Evolutionary conservation across 1,139 yeast species (phyloP).

Genomic region (Pneumocystis murina): DNA sequence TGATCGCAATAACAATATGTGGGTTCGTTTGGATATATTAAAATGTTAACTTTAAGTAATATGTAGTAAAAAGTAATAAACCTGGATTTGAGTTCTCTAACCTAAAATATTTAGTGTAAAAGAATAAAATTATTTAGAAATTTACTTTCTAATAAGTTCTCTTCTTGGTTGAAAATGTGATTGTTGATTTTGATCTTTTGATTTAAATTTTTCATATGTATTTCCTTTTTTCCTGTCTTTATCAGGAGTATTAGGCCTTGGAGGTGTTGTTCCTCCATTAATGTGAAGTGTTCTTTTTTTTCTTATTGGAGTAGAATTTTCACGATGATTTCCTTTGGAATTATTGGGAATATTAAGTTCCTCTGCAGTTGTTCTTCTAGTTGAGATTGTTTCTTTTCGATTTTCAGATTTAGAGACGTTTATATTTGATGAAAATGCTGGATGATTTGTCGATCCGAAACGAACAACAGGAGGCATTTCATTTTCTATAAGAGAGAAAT

Average conservation of each 20-base stretch:
- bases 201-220: neutral
- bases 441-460: slow-evolving; percentile 65
- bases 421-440: slow-evolving; percentile 52
- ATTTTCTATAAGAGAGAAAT: slow-evolving; percentile 56
- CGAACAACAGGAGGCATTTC: slow-evolving; percentile 30
- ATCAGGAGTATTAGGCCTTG: neutral
- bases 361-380: slow-evolving; percentile 44
- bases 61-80: neutral
- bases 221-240: neutral
- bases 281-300: neutral
- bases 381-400: slow-evolving; percentile 84
- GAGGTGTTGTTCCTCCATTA: neutral
- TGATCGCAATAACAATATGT: slow-evolving; percentile 92
- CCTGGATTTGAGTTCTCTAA: neutral
- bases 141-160: neutral
- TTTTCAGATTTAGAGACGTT: slow-evolving; percentile 67
- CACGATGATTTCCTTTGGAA: slow-evolving; percentile 7
- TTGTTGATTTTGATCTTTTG: neutral
- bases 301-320: slow-evolving; percentile 7
- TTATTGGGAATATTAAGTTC: slow-evolving; percentile 4
- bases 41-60: neutral
- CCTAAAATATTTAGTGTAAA: neutral
- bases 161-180: neutral
- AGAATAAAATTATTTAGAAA: neutral
- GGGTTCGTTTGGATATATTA: slow-evolving; percentile 38